Percentiles rank a stretch among this genome's conserved stretches.
phyloP scores from a whole-genome alignment of 805 yeast genomes.

The Metschnikowia chrysomelidarum region DNA sequence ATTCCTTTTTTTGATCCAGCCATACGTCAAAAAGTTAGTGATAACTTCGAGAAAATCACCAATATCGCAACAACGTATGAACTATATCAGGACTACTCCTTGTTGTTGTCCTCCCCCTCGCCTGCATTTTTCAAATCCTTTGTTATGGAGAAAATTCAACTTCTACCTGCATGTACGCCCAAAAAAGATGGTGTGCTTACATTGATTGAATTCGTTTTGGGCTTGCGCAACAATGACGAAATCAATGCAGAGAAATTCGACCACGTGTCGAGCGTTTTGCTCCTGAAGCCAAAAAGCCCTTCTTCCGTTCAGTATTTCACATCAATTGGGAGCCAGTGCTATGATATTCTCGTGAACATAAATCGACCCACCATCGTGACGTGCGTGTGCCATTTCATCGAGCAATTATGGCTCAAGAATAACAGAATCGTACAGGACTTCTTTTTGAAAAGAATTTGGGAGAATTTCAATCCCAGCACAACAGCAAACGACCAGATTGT shows the following conservation, averaged over 20 bases:
- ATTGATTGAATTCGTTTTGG: constrained; percentile 72
- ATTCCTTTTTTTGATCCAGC: constrained; percentile 26
- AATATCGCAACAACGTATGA: constrained; percentile 61
- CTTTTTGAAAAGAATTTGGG: constrained; percentile 51
- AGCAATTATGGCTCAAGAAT: constrained; percentile 51
- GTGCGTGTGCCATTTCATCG: constrained; percentile 54
- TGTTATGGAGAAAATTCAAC: constrained; percentile 50
- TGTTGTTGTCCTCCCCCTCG: constrained; percentile 50
- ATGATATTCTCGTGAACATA: constrained; percentile 52
- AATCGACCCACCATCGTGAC: constrained; percentile 61
- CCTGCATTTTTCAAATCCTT: constrained; percentile 46
- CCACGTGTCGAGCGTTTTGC: constrained; percentile 62
- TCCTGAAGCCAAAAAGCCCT: constrained; percentile 58
- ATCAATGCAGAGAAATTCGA: constrained; percentile 64
- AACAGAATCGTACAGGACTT: constrained; percentile 55
- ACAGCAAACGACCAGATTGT: constrained; percentile 17
- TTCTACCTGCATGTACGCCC: constrained; percentile 53
- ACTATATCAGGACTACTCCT: constrained; percentile 57
- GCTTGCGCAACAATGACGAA: constrained; percentile 71
- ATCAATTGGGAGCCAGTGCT: constrained; percentile 62
- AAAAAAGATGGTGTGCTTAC: constrained; percentile 65
- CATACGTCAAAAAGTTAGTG: constrained; percentile 8
- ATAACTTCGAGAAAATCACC: constrained; percentile 31
- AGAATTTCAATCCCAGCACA: constrained; percentile 36
- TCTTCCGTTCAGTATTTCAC: constrained; percentile 50